These are phyloP conservation scores for Starmerella ratchasimensis DNA, from an alignment of 805 yeast species.

Conservation along the genomic window DNA sequence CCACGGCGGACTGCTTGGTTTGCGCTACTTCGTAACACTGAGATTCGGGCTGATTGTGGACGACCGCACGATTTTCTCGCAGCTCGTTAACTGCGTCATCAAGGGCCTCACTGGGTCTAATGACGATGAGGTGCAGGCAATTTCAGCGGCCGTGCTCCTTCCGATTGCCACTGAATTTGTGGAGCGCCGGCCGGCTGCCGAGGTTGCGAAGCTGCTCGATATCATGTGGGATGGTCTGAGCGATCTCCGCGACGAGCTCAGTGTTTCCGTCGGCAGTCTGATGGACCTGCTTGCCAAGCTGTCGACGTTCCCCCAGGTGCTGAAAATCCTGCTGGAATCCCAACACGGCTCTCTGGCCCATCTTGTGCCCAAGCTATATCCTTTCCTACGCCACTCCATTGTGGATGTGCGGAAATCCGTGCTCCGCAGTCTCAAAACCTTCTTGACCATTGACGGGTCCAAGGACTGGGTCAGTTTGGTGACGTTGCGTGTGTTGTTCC, in stretches of 20 bases:
- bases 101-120: constrained; percentile 60
- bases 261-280: constrained; percentile 89
- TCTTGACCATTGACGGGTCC: constrained; percentile 36
- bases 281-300: constrained; percentile 85
- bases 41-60: constrained; percentile 64
- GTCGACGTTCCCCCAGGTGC: constrained; percentile 67
- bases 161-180: constrained; percentile 87
- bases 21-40: constrained; percentile 82
- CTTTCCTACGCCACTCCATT: constrained; percentile 87
- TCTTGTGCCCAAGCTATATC: constrained; percentile 81
- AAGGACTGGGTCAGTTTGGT: constrained; percentile 69
- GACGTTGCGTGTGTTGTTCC: constrained; percentile 63
- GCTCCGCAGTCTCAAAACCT: constrained; percentile 62
- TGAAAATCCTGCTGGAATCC: constrained; percentile 51
- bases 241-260: constrained; percentile 76
- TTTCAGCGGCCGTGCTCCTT: constrained; percentile 80
- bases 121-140: constrained; percentile 95
- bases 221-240: constrained; percentile 88
- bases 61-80: constrained; percentile 43
- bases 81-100: constrained; percentile 70
- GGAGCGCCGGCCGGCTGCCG: constrained; percentile 35
- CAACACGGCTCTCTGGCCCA: constrained; percentile 48
- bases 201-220: constrained; percentile 35
- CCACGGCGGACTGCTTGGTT: constrained; percentile 93
- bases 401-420: constrained; percentile 84